Percentiles rank a stretch among this genome's conserved stretches.
phyloP scores from a whole-genome alignment of 2,329 filamentous ascomycete species.

The Thelonectria blattea region DNA sequence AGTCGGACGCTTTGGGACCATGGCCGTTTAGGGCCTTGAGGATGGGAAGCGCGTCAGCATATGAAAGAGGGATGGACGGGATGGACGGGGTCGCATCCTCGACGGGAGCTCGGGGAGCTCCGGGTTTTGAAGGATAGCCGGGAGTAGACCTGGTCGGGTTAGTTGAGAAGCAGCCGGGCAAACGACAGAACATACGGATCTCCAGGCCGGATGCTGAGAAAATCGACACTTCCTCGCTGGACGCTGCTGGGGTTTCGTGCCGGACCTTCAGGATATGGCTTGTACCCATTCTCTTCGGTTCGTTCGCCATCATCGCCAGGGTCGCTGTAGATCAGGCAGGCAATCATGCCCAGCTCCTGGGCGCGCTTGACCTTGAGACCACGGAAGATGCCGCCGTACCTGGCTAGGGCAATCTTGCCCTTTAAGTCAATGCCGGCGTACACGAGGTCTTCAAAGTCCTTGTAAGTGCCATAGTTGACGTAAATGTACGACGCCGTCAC shows the following conservation, averaged over 20 bases:
- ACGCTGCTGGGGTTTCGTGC: slow-evolving; percentile 88
- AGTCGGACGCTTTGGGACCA: slow-evolving; percentile 76
- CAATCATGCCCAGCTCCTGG: slow-evolving; percentile 87
- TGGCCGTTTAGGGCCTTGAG: slow-evolving; percentile 90
- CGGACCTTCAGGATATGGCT: slow-evolving; percentile 82
- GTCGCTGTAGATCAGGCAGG: slow-evolving; percentile 84
- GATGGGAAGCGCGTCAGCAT: slow-evolving; percentile 82
- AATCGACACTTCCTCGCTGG: slow-evolving; percentile 86
- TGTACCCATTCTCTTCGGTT: slow-evolving; percentile 81
- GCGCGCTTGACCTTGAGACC: slow-evolving; percentile 93
- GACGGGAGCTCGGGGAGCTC: slow-evolving; percentile 75
- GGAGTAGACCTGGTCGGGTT: slow-evolving; percentile 70
- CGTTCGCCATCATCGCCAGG: slow-evolving; percentile 86
- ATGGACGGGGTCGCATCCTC: slow-evolving; percentile 78
- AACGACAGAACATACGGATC: slow-evolving; percentile 63
- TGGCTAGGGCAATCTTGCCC: slow-evolving; percentile 86
- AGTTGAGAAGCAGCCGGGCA: slow-evolving; percentile 8
- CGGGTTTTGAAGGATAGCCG: slow-evolving; percentile 91
- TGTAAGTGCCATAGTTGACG: slow-evolving; percentile 88
- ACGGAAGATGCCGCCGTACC: slow-evolving; percentile 86
- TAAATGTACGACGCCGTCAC: slow-evolving; percentile 88
- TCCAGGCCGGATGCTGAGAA: slow-evolving; percentile 71
- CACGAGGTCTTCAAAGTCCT: slow-evolving; percentile 83
- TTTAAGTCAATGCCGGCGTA: slow-evolving; percentile 75
- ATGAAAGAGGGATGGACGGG: slow-evolving; percentile 90